Percentiles rank a stretch among this genome's conserved stretches.
These are phyloP conservation scores for Calonectria pseudoreteaudii DNA, from an alignment of 2,329 filamentous ascomycete species.

Conservation along the genomic window DNA sequence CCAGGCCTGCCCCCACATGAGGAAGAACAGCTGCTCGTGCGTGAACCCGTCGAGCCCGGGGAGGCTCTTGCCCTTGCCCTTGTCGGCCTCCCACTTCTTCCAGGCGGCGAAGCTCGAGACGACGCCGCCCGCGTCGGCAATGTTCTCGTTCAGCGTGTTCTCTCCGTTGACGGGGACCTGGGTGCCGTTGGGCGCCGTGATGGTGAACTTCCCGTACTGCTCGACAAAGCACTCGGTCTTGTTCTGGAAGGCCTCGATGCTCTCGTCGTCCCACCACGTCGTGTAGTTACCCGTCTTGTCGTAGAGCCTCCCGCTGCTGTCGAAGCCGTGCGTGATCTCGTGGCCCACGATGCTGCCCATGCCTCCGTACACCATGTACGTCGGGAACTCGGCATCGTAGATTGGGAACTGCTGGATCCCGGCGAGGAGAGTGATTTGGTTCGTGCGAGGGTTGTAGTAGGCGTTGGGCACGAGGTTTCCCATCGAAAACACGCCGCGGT, in stretches of 20 bases:
- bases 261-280: constrained; percentile 75
- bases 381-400: constrained; percentile 71
- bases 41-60: constrained; percentile 72
- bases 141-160: constrained; percentile 76
- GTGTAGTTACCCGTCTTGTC: constrained; percentile 74
- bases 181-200: constrained; percentile 67
- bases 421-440: constrained; percentile 71
- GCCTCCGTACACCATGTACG: constrained; percentile 76
- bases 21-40: constrained; percentile 77
- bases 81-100: constrained; percentile 66
- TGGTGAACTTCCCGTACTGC: constrained; percentile 73
- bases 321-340: constrained; percentile 78
- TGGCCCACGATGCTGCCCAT: constrained; percentile 77
- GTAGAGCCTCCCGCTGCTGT: constrained; percentile 73
- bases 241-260: constrained; percentile 67
- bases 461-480: constrained; percentile 73
- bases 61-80: constrained; percentile 61
- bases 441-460: constrained; percentile 73
- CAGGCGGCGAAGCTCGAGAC: constrained; percentile 73
- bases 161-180: constrained; percentile 71
- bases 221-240: constrained; percentile 74
- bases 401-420: constrained; percentile 77
- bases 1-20: constrained; percentile 74
- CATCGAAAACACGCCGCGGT: constrained; percentile 72
- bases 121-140: constrained; percentile 77